Evolutionary conservation across 2,329 filamentous ascomycete genomes (phyloP), one percentile per base, ranked within the genome.

Genomic region (Drechslera avenae): DNA sequence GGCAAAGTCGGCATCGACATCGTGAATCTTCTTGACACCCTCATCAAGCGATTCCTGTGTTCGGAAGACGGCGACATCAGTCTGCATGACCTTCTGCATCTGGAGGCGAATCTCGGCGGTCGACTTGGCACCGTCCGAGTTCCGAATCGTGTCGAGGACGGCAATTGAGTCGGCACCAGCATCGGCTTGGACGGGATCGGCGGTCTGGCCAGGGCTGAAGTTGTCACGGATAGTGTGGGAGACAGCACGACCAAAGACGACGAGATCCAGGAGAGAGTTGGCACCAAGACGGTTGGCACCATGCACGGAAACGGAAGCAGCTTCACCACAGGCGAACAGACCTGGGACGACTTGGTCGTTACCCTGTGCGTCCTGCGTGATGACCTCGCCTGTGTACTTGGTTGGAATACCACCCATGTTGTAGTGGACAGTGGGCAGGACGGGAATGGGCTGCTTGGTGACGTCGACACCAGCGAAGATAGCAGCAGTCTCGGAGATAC

Each of bases 351-450:
- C 84, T 83, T 96, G 84, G 80, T 97, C 94, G 51, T 96, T 86
- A 63, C 94, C 94, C 56, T 85, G 75, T 72, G 89, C 87, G 66
- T 97, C 91, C 44, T 96, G 81, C 14, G 91, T 95, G 64, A 99
- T 78, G 55, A 97, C 94, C 79, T 99, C 91, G 76, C 94, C 93
- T 57, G 91, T 97, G 83, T 96, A 97, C 72, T 90, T 91, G 63
- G 94, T 97, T 44, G 93, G 93, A 66, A 99, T 97, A 83, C 94
- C 93, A 78, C 93, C 93, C 94, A 97, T 99, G 84, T 97, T 97
- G 85, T 99, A 99, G 83, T 99, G 92, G 63, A 97, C 93, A 36
- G 93, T 97, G 51, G 93, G 93, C 57, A 97, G 83, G 62, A 97
- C 93, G 56, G 93, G 93, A 66, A 97, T 97, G 61, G 93, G 93